These are phyloP conservation scores for Chrysosphaeria jannelii DNA, from an alignment of 2,329 filamentous ascomycete species.

Conservation along the genomic window DNA sequence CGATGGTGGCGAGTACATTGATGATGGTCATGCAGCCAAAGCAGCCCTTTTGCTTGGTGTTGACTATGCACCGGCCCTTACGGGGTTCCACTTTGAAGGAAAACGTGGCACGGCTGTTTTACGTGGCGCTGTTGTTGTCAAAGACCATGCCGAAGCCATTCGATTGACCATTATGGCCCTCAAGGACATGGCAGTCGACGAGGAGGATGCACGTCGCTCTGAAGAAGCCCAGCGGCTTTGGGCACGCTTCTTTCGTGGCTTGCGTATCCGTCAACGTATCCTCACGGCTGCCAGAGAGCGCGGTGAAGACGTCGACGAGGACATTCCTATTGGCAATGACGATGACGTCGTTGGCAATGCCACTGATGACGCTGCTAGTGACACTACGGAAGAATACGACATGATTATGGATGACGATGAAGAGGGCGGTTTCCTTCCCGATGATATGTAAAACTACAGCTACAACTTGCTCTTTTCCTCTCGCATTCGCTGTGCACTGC, in stretches of 20 bases:
- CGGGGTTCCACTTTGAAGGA: slow-evolving; percentile 67
- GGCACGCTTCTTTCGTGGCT: slow-evolving; percentile 45
- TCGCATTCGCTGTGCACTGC: slow-evolving; percentile 25
- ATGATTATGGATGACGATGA: slow-evolving; percentile 8
- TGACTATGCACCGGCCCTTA: slow-evolving; percentile 72
- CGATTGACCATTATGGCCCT: slow-evolving; percentile 36
- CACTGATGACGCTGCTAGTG: slow-evolving; percentile 6
- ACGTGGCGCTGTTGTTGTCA: slow-evolving; percentile 45
- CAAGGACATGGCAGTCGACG: slow-evolving; percentile 29
- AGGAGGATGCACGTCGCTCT: slow-evolving; percentile 30
- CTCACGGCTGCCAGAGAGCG: slow-evolving; percentile 22
- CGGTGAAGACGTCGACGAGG: slow-evolving; percentile 13
- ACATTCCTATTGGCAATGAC: slow-evolving; percentile 3
- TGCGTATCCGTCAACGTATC: slow-evolving; percentile 48
- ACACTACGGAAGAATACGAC: slow-evolving; percentile 8
- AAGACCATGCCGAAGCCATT: slow-evolving; percentile 41
- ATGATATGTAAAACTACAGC: not conserved
- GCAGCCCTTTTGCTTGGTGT: slow-evolving; percentile 51
- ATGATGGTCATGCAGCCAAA: slow-evolving; percentile 24
- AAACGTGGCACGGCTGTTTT: slow-evolving; percentile 63
- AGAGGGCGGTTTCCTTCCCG: slow-evolving; percentile 8
- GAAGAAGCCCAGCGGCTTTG: slow-evolving; percentile 34
- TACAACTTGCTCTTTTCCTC: slow-evolving; percentile 11
- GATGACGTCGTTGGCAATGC: slow-evolving; percentile 1
- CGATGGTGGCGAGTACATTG: slow-evolving; percentile 43